These are phyloP conservation scores for Colletotrichum plurivorum DNA, from an alignment of 2,329 filamentous ascomycete species.

Conservation along the genomic window DNA sequence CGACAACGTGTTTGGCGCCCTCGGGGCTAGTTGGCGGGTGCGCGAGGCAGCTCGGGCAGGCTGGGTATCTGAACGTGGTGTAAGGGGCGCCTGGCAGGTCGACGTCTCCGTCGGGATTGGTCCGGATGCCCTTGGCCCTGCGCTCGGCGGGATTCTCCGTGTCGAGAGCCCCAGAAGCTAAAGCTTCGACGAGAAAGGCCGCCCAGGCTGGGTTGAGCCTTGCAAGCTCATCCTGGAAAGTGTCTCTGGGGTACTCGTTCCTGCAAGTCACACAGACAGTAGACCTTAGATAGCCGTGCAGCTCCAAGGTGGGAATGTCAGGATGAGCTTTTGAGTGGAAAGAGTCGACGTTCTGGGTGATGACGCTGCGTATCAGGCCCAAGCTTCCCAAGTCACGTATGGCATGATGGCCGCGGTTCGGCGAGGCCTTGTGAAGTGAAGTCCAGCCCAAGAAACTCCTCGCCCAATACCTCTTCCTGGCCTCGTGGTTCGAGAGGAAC, in stretches of 20 bases:
- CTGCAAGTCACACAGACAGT: conserved; percentile 86
- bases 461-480: conserved; percentile 95
- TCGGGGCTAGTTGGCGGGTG: conserved; percentile 71
- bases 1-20: conserved; percentile 70
- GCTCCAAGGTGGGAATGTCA: conserved; percentile 80
- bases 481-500: conserved; percentile 85
- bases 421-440: conserved; percentile 81
- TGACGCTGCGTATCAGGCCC: conserved; percentile 81
- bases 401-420: conserved; percentile 85
- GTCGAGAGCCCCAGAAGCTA: conserved; percentile 81
- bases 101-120: conserved; percentile 95
- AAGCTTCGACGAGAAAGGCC: conserved; percentile 78
- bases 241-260: conserved; percentile 76
- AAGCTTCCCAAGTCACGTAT: conserved; percentile 79
- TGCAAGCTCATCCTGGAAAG: conserved; percentile 83
- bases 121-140: conserved; percentile 77
- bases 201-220: conserved; percentile 90
- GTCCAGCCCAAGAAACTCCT: conserved; percentile 95
- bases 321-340: conserved; percentile 89
- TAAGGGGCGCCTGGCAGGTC: conserved; percentile 91
- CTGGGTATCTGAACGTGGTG: conserved; percentile 89
- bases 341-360: conserved; percentile 98
- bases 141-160: conserved; percentile 83
- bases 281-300: conserved; percentile 91
- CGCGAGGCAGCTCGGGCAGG: conserved; percentile 84